Conservation (phyloP, 805 yeast genomes). For the Blastobotrys peoriensis region DNA sequence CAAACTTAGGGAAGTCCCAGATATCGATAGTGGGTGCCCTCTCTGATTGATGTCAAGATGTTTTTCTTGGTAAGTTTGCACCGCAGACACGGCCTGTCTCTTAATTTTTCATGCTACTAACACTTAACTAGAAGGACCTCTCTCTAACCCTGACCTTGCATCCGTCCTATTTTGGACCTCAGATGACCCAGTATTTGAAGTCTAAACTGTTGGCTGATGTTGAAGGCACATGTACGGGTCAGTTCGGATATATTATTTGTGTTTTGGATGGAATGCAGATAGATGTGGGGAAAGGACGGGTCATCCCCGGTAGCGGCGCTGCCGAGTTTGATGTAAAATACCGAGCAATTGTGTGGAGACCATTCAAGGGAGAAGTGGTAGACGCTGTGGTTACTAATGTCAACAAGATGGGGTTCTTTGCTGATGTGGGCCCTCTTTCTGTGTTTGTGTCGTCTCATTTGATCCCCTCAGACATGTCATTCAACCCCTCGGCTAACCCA, state of each 20-base stretch:
- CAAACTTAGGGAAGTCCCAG: no score
- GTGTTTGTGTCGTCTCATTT: constrained; percentile 93
- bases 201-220: constrained; percentile 90
- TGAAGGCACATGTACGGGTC: constrained; percentile 98
- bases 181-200: constrained; percentile 89
- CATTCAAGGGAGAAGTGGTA: constrained; percentile 97
- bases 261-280: constrained; percentile 91
- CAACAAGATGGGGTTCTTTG: constrained; percentile 92
- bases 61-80: constrained; percentile 10
- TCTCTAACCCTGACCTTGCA: constrained; percentile 88
- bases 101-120: no score
- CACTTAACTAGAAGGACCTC: constrained; percentile 74
- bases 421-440: constrained; percentile 94
- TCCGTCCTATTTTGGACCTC: constrained; percentile 97
- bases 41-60: constrained; percentile 4
- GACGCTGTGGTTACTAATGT: constrained; percentile 95
- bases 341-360: constrained; percentile 96
- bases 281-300: constrained; percentile 90
- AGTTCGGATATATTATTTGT: constrained; percentile 94
- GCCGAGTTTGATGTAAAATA: constrained; percentile 96
- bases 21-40: not conserved
- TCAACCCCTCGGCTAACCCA: constrained; percentile 92
- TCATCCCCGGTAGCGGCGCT: constrained; percentile 85
- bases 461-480: constrained; percentile 89
- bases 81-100: no score